phyloP scores from a whole-genome alignment of 2,329 filamentous ascomycete genomes.

The Colletotrichum sp. region DNA sequence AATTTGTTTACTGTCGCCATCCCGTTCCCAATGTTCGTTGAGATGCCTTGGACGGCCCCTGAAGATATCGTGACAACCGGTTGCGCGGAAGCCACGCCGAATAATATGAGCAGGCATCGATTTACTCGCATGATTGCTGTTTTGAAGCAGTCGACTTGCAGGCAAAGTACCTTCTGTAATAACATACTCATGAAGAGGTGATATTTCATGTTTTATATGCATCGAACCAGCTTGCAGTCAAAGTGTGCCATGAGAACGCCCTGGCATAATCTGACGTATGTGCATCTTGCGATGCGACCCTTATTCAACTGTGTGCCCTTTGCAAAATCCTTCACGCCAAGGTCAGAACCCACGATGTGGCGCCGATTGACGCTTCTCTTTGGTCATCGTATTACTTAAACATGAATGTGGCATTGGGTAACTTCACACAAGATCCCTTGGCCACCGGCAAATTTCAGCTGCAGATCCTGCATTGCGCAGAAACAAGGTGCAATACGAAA shows the following conservation, averaged over 20 bases:
- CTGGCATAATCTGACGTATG: neutral
- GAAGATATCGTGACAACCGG: neutral
- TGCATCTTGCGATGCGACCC: neutral
- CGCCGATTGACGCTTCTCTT: neutral
- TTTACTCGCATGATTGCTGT: neutral
- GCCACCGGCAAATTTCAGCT: neutral
- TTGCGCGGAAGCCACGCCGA: neutral
- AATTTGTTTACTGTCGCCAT: conserved; percentile 41
- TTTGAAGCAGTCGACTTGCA: too few relatives aligned
- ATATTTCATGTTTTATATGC: neutral
- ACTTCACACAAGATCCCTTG: neutral
- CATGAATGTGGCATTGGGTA: neutral
- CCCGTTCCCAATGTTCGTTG: neutral
- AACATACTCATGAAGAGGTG: neutral
- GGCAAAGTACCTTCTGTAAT: too few relatives aligned
- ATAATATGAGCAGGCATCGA: neutral
- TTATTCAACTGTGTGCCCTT: neutral
- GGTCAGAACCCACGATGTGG: neutral
- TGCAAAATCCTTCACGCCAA: neutral
- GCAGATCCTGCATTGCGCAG: neutral
- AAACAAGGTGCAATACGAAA: neutral
- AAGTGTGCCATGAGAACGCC: neutral
- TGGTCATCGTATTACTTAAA: neutral
- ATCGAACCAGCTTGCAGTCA: neutral
- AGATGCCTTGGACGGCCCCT: neutral